Conservation (phyloP, 352 stramenopile genomes). For the Globisporangium okanoganense region DNA sequence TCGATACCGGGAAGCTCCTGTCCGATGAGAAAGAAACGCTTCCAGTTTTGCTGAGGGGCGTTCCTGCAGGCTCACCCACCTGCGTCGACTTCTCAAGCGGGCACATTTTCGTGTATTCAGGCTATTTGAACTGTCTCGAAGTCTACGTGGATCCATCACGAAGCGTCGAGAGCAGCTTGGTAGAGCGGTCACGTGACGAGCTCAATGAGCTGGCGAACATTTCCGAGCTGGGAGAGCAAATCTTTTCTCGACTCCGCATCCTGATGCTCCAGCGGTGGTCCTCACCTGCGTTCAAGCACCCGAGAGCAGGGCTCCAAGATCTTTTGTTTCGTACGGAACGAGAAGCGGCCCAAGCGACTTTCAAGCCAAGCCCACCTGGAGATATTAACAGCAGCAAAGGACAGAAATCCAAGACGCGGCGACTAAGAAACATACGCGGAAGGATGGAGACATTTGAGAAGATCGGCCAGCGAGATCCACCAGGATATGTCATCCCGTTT, state of each 20-base stretch:
- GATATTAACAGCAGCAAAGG: conserved; percentile 1
- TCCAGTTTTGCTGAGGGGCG: conserved; percentile 48
- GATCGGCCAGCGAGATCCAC: conserved; percentile 28
- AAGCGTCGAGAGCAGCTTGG: neutral
- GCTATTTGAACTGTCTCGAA: conserved; percentile 67
- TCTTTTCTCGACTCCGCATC: conserved; percentile 31
- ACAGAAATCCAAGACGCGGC: conserved; percentile 39
- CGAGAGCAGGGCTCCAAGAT: conserved; percentile 40
- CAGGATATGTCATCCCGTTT: conserved; percentile 61
- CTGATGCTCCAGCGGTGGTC: conserved; percentile 36
- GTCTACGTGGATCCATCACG: conserved; percentile 33
- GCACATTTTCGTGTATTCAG: conserved; percentile 64
- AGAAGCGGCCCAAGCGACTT: conserved; percentile 15
- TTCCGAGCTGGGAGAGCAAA: conserved; percentile 21
- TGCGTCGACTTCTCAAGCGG: conserved; percentile 41
- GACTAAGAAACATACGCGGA: conserved; percentile 58
- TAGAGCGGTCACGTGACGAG: neutral
- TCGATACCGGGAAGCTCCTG: conserved; percentile 33
- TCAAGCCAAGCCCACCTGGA: conserved; percentile 6
- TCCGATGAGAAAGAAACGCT: conserved; percentile 18
- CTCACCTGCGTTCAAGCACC: conserved; percentile 43
- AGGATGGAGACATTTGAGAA: conserved; percentile 39
- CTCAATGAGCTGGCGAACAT: conserved; percentile 16
- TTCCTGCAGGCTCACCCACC: conserved; percentile 60
- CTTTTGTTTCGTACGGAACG: conserved; percentile 38